Evolutionary conservation across 2,329 filamentous ascomycete species (phyloP).

Genomic region (Colletotrichum horii): DNA sequence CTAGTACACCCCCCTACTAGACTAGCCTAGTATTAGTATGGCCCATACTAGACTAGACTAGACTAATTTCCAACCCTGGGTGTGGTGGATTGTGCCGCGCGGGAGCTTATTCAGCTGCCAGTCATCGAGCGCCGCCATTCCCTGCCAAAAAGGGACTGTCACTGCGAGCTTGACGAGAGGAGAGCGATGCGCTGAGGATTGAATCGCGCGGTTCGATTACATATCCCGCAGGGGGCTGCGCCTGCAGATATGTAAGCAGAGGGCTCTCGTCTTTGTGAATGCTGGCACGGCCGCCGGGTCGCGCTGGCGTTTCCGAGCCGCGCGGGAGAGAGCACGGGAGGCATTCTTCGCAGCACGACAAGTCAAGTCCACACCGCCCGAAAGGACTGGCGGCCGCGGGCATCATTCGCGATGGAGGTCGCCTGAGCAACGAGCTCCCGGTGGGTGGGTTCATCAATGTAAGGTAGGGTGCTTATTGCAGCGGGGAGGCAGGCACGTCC

Average conservation of each 20-base stretch:
- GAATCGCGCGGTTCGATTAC: background rate
- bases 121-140: background rate
- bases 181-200: background rate
- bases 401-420: background rate
- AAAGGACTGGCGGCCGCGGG: background rate
- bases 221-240: background rate
- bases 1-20: no score
- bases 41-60: no score
- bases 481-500: background rate
- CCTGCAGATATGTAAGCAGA: background rate
- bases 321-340: slow-evolving; percentile 3
- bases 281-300: background rate
- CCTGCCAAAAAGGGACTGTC: background rate
- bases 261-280: background rate
- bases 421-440: background rate
- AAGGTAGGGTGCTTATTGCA: background rate
- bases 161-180: background rate
- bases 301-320: background rate
- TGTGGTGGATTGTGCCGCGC: slow-evolving; percentile 12
- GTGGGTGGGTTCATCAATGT: background rate
- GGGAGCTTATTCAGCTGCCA: slow-evolving; percentile 16
- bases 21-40: no score
- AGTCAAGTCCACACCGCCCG: background rate
- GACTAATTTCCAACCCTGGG: no score
- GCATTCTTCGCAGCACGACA: background rate